phyloP scores from a whole-genome alignment of 352 stramenopile species.

The Phytophthora capsici region DNA sequence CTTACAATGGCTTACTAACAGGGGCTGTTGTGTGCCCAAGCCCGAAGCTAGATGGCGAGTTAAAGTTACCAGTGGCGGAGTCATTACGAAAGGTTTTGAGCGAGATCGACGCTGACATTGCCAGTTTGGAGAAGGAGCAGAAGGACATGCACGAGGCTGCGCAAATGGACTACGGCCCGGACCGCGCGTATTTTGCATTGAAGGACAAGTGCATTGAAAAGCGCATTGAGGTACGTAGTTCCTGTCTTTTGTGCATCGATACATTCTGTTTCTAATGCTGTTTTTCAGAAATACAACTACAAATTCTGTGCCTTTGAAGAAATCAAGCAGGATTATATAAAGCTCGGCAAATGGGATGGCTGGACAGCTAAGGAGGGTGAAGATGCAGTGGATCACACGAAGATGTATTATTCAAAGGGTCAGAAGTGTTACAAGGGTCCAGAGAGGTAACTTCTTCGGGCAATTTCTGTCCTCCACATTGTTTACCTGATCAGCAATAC shows the following conservation, averaged over 20 bases:
- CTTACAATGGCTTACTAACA: slow-evolving; percentile 2
- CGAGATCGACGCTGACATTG: slow-evolving; percentile 74
- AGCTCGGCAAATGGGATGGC: slow-evolving; percentile 78
- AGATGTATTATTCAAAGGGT: slow-evolving; percentile 82
- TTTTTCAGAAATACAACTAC: slow-evolving; percentile 85
- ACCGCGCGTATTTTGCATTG: slow-evolving; percentile 76
- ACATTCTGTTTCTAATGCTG: neutral
- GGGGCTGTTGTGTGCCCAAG: slow-evolving; percentile 34
- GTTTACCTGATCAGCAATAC: slow-evolving; percentile 1
- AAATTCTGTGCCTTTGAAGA: slow-evolving; percentile 88
- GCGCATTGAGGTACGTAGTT: slow-evolving; percentile 64
- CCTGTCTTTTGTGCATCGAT: neutral
- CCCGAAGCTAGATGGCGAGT: slow-evolving; percentile 58
- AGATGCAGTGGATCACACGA: slow-evolving; percentile 44
- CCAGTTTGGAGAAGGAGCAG: slow-evolving; percentile 57
- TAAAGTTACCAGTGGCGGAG: slow-evolving; percentile 65
- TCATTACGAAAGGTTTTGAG: slow-evolving; percentile 69
- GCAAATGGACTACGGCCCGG: slow-evolving; percentile 68
- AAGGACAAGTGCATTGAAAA: slow-evolving; percentile 83
- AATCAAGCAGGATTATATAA: slow-evolving; percentile 81
- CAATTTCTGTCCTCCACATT: neutral
- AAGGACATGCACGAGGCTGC: slow-evolving; percentile 48
- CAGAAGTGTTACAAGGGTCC: slow-evolving; percentile 94
- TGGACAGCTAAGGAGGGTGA: slow-evolving; percentile 38
- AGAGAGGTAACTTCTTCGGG: slow-evolving; percentile 43